These are phyloP conservation scores for Hypoxylon sp. DNA, from an alignment of 2,329 filamentous ascomycete species.

Conservation along the genomic window DNA sequence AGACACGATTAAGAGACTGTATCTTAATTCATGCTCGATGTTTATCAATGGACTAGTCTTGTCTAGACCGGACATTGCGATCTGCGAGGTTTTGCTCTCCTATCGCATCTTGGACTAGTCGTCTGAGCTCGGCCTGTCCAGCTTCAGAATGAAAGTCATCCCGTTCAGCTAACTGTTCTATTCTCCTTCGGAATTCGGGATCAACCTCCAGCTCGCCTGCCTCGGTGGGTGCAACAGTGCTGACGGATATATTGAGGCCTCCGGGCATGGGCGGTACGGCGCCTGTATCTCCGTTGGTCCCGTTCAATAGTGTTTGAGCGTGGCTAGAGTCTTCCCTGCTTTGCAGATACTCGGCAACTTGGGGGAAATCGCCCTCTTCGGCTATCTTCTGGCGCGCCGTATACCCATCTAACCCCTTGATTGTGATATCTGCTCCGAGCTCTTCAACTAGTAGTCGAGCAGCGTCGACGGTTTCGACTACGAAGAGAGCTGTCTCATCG, in stretches of 20 bases:
- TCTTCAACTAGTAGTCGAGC: constrained; percentile 87
- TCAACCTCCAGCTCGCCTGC: constrained; percentile 77
- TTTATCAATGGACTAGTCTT: constrained; percentile 62
- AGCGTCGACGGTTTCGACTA: constrained; percentile 84
- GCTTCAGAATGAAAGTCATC: constrained; percentile 87
- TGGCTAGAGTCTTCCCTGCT: constrained; percentile 54
- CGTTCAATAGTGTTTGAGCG: constrained; percentile 50
- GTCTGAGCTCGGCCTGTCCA: constrained; percentile 83
- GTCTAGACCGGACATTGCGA: constrained; percentile 74
- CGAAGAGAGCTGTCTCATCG: constrained; percentile 93
- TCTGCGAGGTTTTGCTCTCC: constrained; percentile 74
- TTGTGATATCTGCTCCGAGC: constrained; percentile 76
- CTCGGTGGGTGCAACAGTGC: constrained; percentile 76
- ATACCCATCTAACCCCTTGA: constrained; percentile 80
- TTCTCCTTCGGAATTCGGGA: constrained; percentile 85
- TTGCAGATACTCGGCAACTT: constrained; percentile 79
- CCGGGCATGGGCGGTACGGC: constrained; percentile 75
- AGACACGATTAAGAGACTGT: constrained; percentile 57
- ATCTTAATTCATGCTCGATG: not conserved
- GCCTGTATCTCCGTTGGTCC: constrained; percentile 53
- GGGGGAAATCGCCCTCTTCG: constrained; percentile 82
- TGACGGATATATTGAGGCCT: constrained; percentile 83
- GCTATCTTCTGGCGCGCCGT: constrained; percentile 87
- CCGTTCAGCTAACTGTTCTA: constrained; percentile 88
- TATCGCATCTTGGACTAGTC: constrained; percentile 85